Evolutionary conservation across 2,329 filamentous ascomycete genomes (phyloP), one percentile per base, ranked within the genome.

Genomic region (Neonectria punicea): DNA sequence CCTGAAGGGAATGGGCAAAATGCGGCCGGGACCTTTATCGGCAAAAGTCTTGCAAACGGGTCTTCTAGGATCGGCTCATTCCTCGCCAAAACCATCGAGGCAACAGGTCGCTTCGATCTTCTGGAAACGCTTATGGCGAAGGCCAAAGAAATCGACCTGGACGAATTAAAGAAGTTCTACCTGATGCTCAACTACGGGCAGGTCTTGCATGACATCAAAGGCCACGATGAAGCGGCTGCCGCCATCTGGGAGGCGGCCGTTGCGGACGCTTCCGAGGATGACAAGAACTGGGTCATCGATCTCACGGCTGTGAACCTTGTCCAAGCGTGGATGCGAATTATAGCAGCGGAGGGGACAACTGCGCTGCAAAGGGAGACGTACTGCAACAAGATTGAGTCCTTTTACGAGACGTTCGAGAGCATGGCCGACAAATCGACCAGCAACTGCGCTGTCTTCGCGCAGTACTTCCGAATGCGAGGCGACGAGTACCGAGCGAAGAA

Each of bases 391-490:
- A 56, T 61, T 14, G 46, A 55, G 8, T 9, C 39, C 22, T 22
- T 22, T 8, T 58, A 44, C 14, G 36, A 39, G 4, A 28, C 22
- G 25, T 25, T 51, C 18, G 54, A 46, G 25, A 57, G 18, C 22
- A 28, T 18, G 47, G 13, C 28, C 5, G 18, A 10, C 7, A 44
- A 25, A 13, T 32, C 6, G 14, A 13, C 43, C 3, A 49, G 34
- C 2, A 34, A 30, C 10, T 30, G 6, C 8, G 22, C 28, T 7
- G 25, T 22, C 5, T 61, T 59, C 22, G 58, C 54, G 2, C n/a
- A 46, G 8, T 66, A 63, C 58, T 63, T 55, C 14, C 22, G 18
- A 5, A 6, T 16, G 3, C 54, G 49, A 3, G 43, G 36, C n/a
- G 32, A 59, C 18, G 5, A 39, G 11, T 20, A 22, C 16, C 30